Base-by-base conservation (phyloP, 2,329 filamentous ascomycete species). In the Clonostachys rhizophaga region DNA sequence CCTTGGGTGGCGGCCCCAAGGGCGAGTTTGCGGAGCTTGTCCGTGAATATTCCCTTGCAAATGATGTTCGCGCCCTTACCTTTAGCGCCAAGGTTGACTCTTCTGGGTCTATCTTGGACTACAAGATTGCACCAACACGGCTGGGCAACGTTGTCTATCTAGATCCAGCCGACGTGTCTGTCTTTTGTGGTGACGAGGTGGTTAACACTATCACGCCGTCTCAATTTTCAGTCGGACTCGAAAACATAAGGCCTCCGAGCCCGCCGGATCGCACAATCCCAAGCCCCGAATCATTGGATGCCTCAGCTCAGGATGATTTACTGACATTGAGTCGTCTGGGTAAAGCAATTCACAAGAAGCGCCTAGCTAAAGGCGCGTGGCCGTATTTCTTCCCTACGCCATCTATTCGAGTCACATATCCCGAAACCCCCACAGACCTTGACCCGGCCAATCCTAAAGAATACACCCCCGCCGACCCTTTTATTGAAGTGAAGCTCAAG, bases 71-170 rank as follows among this genome's bases (percentile, higher is more conserved):
- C 2, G 76, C 76, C 42, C 68, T 87, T 43, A 86, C 83, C 0
- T 84, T 86, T 56, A 86, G 81, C 50, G 75, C 79, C 6, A 74
- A 71, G 44, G 67, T 87, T 18, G 74, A 79, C 52, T 60, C 67
- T 13, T 58, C 66, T 1, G 83, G 83, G 7, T 63, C 73, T 6
- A 55, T 86, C 5, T 61, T 83, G 8, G 75, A 81, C 9, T 68
- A 71, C 54, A 75, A 72, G 41, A 68, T 87, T 42, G 72, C 75
- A 24, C 73, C 81, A 3, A 77, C 75, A 6, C 68, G 57, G 11
- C 58, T 86, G n/a, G 59, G 65, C 16, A 69, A 79, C 30, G 75
- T 86, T n/a, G 61, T 78, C 10, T 81, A 75, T 52, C 69, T 86
- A 48, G 78, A 79, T 14, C 75, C 78, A 6, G 63, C 68, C 14